Evolutionary conservation across 331 rosid species (phyloP).

Genomic region (Telfairia occidentalis): DNA sequence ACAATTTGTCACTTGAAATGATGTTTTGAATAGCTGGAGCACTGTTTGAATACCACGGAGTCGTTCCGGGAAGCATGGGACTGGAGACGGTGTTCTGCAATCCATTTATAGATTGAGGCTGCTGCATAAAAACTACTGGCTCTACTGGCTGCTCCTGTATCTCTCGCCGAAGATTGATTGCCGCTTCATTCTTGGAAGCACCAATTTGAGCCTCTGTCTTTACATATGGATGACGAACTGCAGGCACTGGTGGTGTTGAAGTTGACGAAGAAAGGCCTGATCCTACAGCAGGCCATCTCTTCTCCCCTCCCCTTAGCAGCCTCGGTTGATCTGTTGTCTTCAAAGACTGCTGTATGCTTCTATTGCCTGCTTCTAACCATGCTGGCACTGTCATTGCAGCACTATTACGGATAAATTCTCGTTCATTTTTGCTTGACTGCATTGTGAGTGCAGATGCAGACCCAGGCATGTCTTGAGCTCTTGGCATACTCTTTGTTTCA

Average conservation of each 20-base stretch:
- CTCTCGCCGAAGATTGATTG: slow-evolving; percentile 33
- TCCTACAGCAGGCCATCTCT: slow-evolving; percentile 55
- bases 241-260: slow-evolving; percentile 40
- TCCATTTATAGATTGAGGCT: slow-evolving; percentile 24
- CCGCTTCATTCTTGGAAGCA: slow-evolving; percentile 39
- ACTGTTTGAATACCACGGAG: slow-evolving; percentile 59
- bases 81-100: slow-evolving; percentile 23
- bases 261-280: slow-evolving; percentile 56
- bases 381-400: slow-evolving; percentile 35
- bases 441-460: slow-evolving; percentile 20
- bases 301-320: slow-evolving; percentile 77
- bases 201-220: slow-evolving; percentile 31
- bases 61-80: slow-evolving; percentile 32
- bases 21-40: slow-evolving; percentile 41
- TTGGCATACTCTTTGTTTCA: slow-evolving; percentile 39
- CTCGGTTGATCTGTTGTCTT: slow-evolving; percentile 51
- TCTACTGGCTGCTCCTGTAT: slow-evolving; percentile 14
- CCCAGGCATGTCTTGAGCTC: slow-evolving; percentile 41
- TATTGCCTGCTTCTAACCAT: slow-evolving; percentile 49
- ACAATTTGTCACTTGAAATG: slow-evolving; percentile 34
- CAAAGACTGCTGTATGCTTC: slow-evolving; percentile 42
- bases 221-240: slow-evolving; percentile 13
- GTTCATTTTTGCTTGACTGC: slow-evolving; percentile 62
- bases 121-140: slow-evolving; percentile 31
- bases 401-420: slow-evolving; percentile 62